Evolutionary conservation across 352 stramenopile genomes (phyloP).

Genomic region (Pythium monospermum): DNA sequence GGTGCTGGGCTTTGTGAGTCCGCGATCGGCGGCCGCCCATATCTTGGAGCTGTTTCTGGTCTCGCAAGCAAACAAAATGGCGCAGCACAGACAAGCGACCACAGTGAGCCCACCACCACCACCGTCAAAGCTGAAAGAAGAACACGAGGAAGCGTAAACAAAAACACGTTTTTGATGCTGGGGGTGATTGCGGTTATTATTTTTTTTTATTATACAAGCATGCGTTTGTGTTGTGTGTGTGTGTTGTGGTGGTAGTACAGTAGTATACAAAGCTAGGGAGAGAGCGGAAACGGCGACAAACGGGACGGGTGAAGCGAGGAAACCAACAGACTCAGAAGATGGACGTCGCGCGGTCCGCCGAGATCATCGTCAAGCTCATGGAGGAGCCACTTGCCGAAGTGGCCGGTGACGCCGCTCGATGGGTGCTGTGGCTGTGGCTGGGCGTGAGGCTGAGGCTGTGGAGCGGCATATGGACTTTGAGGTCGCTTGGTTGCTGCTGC

Average conservation of each 20-base stretch:
- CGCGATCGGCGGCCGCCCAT: slow-evolving; percentile 48
- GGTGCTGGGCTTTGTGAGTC: slow-evolving; percentile 57
- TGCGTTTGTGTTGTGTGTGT: background rate
- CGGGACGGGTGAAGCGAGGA: too few species aligned
- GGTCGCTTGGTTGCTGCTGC: slow-evolving; percentile 13
- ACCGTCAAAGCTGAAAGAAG: too few species aligned
- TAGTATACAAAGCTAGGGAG: slow-evolving; percentile 6
- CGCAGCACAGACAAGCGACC: slow-evolving; percentile 1
- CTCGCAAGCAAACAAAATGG: slow-evolving; percentile 27
- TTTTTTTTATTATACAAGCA: slow-evolving; percentile 18
- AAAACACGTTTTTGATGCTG: background rate
- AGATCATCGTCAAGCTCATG: slow-evolving; percentile 44
- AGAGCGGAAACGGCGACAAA: slow-evolving; percentile 5
- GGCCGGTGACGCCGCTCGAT: background rate
- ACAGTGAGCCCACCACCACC: too few species aligned
- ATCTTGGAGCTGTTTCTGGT: slow-evolving; percentile 62
- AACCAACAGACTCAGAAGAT: slow-evolving; percentile 41
- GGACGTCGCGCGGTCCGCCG: slow-evolving; percentile 50
- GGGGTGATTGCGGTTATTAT: slow-evolving; percentile 1
- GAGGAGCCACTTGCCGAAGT: slow-evolving; percentile 1
- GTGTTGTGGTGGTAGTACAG: background rate
- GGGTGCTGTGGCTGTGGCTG: too few species aligned
- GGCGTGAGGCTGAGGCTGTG: slow-evolving; percentile 3
- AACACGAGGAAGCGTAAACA: background rate
- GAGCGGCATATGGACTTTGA: slow-evolving; percentile 21